Evolutionary conservation across 768 basidiomycete genomes (phyloP).

Genomic region (Pisolithus marmoratus): DNA sequence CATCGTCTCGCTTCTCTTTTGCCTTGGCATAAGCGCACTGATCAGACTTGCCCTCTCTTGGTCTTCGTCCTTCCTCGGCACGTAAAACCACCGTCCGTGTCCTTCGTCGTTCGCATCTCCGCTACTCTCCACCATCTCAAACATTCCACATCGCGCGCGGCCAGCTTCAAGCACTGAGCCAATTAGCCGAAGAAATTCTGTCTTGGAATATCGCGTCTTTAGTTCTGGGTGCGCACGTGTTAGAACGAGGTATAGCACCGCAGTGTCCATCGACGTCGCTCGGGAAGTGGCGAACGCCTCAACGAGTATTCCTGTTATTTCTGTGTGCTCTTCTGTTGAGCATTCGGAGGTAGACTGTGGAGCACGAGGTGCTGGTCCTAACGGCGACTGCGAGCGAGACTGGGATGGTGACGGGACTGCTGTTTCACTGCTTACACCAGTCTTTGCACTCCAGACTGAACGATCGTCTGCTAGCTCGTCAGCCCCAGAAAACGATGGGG

Average conservation of each 20-base stretch:
- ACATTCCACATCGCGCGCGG: conserved; percentile 49
- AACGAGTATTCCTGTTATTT: conserved; percentile 62
- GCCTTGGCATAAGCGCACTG: conserved; percentile 69
- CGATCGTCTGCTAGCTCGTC: not conserved
- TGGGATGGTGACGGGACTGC: not conserved
- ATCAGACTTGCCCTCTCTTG: conserved; percentile 64
- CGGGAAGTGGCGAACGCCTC: conserved; percentile 69
- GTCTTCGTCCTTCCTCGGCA: conserved; percentile 66
- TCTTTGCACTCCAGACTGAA: not conserved
- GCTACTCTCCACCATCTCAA: conserved; percentile 66
- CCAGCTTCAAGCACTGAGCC: conserved; percentile 43
- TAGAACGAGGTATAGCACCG: conserved; percentile 46
- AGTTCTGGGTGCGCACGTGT: conserved; percentile 51
- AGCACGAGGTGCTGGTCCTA: not conserved
- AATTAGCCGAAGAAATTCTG: conserved; percentile 48
- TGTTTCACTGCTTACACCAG: not conserved
- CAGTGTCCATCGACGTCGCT: conserved; percentile 57
- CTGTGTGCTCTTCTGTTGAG: conserved; percentile 11
- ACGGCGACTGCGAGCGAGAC: not conserved
- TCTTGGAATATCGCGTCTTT: conserved; percentile 26
- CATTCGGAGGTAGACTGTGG: not conserved
- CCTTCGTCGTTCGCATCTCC: conserved; percentile 50
- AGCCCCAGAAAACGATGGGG: not conserved
- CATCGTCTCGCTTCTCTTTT: conserved; percentile 71
- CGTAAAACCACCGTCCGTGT: conserved; percentile 61